Evolutionary conservation across 1,284 basidiomycete genomes (phyloP), one percentile per base, ranked within the genome.

Genomic region (Exsudoporus floridanus): DNA sequence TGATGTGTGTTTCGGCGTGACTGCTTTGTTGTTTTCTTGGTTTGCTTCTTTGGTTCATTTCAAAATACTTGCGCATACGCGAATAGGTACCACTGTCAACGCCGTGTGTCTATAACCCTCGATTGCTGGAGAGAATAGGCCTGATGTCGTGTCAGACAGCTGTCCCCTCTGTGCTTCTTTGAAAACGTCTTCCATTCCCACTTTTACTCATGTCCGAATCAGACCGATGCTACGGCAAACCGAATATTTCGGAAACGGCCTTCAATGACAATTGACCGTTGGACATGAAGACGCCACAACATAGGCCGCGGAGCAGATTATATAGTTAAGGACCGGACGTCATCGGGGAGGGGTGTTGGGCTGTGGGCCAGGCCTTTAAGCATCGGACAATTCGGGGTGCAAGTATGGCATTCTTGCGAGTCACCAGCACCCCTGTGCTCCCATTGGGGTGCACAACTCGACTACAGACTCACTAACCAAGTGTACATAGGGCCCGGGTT

Each of bases 1-100:
- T 67, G 49, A 55, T 23, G n/a, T 16, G 16, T 39, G 4, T 28
- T 37, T 41, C 27, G 14, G 18, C 16, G 10, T 35, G 8, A 33
- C 19, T 7, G 4, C 39, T 40, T 25, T 23, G n/a, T n/a, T 6
- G 19, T 4, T 33, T 27, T 3, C n/a, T n/a, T n/a, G n/a, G n/a
- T n/a, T n/a, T n/a, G n/a, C n/a, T n/a, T n/a, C n/a, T n/a, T n/a
- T n/a, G n/a, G n/a, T n/a, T n/a, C n/a, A n/a, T n/a, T 23, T 25
- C 12, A 30, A 30, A 25, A 21, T 30, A 13, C 27, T 27, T 35
- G 25, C 23, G n/a, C 27, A 12, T 28, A 45, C 40, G 13, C 10
- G 7, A 25, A 27, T 33, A 34, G 30, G 14, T 18, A 14, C 5
- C 13, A 28, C 18, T 13, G 13, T 14, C 27, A 14, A 19, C 7